These are phyloP conservation scores for Fusarium mexicanum DNA, from an alignment of 2,329 filamentous ascomycete species.

Conservation along the genomic window DNA sequence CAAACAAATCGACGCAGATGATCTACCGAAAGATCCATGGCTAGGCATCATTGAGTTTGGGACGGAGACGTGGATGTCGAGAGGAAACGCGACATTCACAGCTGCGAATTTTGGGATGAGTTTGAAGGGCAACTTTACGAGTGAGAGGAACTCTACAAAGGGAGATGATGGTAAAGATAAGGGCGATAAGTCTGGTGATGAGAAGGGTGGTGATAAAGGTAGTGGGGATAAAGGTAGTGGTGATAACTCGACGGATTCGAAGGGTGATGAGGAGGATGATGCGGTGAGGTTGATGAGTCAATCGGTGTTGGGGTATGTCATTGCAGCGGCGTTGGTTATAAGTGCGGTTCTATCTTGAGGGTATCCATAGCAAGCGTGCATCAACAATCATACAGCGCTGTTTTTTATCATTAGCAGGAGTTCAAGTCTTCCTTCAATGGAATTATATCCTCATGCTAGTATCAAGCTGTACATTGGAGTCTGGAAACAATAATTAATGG, in stretches of 20 bases:
- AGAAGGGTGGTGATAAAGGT: neutral
- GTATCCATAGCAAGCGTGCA: neutral
- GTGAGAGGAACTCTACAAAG: neutral
- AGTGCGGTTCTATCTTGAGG: slow-evolving; percentile 3
- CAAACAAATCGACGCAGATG: slow-evolving; percentile 13
- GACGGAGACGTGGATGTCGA: slow-evolving; percentile 39
- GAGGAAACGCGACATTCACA: slow-evolving; percentile 40
- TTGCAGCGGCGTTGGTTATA: slow-evolving; percentile 11
- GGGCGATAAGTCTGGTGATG: neutral
- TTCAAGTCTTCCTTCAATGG: accelerated
- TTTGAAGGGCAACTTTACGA: slow-evolving; percentile 9
- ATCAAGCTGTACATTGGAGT: accelerated
- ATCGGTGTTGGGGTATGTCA: slow-evolving; percentile 15
- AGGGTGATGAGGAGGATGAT: slow-evolving; percentile 25
- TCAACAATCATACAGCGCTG: neutral
- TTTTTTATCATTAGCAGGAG: neutral
- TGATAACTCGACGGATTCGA: neutral
- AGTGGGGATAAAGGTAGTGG: neutral
- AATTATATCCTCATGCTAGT: accelerated
- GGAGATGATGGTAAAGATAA: neutral
- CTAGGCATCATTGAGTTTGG: slow-evolving; percentile 39
- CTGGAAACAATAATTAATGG: accelerated
- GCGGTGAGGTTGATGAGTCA: neutral
- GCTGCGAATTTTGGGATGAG: slow-evolving; percentile 40
- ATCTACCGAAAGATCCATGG: slow-evolving; percentile 37